Base-by-base conservation (phyloP, 2,329 filamentous ascomycete species). In the Tolypocladium pustulatum region DNA sequence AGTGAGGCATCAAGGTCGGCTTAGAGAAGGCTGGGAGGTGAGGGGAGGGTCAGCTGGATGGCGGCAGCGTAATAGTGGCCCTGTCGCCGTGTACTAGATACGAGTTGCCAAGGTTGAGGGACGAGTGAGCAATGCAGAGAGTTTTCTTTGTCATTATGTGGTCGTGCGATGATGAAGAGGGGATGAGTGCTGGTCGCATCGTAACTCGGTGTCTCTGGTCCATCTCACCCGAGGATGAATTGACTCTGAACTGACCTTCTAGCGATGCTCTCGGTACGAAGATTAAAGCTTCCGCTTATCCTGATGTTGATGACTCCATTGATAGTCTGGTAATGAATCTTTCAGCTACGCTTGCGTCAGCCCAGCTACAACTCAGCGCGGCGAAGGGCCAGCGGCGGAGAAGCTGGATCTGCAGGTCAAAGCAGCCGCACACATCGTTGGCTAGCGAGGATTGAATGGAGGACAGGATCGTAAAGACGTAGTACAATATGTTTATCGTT, bases 31-130 rank as follows among this genome's bases (percentile, higher is more conserved):
- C 12, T 36, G 49, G 30, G 32, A 20, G 20, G 30, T 12, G 20
- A 22, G 30, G 30, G 30, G 20, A 22, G 30, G 30, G 30, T 36
- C 49, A 22, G 30, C 49, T 36, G 49, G 49, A 15, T 36, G 32
- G 55, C 43, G 32, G 36, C 30, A 34, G 46, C 56, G 22, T 61
- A 59, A 61, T 61, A 37, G 54, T 59, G 56, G 58, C 60, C 57
- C 60, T 57, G 57, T 34, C 27, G 59, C 56, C 57, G 62, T 69
- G 66, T 69, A 68, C 59, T 64, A 66, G 65, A 66, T 68, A 63
- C 57, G 61, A 59, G 43, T 53, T 55, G 49, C 49, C 52, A 60
- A 57, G 59, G 49, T 55, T 58, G 40, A 41, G 30, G 41, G 30
- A 36, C 43, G 55, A 58, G 55, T 58, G 52, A 61, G 62, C 57